These are phyloP conservation scores for Metschnikowia colocasiae DNA, from an alignment of 805 yeast species.

Conservation along the genomic window DNA sequence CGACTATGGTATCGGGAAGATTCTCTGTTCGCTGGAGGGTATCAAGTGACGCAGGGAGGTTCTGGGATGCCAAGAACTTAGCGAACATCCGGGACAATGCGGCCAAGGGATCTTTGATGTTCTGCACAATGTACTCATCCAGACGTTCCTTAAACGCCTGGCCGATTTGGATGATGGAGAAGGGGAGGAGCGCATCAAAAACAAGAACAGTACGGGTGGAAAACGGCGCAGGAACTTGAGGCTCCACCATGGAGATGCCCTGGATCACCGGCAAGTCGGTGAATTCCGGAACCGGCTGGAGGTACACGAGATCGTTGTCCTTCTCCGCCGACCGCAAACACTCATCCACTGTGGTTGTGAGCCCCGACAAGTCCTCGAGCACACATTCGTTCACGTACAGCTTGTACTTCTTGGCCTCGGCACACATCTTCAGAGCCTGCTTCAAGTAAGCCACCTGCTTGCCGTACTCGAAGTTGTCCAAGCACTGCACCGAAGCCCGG, in stretches of 20 bases:
- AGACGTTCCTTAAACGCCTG: conserved; percentile 67
- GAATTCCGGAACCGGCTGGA: conserved; percentile 56
- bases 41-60: conserved; percentile 63
- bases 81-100: conserved; percentile 44
- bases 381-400: conserved; percentile 43
- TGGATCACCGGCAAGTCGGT: conserved; percentile 39
- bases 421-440: conserved; percentile 38
- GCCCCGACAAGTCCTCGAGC: conserved; percentile 49
- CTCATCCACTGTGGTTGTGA: conserved; percentile 43
- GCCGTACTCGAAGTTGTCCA: conserved; percentile 56
- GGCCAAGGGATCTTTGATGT: conserved; percentile 43
- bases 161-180: conserved; percentile 58
- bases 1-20: conserved; percentile 55
- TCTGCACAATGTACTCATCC: conserved; percentile 48
- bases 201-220: conserved; percentile 15
- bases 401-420: conserved; percentile 35
- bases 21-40: conserved; percentile 53
- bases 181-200: conserved; percentile 67
- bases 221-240: conserved; percentile 28
- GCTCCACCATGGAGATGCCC: conserved; percentile 56
- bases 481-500: conserved; percentile 52
- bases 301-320: conserved; percentile 78
- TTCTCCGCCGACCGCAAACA: conserved; percentile 56
- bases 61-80: conserved; percentile 43
- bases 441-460: conserved; percentile 61